These are phyloP conservation scores for Tylopilus sp. DNA, from an alignment of 768 basidiomycete genomes.

Conservation along the genomic window DNA sequence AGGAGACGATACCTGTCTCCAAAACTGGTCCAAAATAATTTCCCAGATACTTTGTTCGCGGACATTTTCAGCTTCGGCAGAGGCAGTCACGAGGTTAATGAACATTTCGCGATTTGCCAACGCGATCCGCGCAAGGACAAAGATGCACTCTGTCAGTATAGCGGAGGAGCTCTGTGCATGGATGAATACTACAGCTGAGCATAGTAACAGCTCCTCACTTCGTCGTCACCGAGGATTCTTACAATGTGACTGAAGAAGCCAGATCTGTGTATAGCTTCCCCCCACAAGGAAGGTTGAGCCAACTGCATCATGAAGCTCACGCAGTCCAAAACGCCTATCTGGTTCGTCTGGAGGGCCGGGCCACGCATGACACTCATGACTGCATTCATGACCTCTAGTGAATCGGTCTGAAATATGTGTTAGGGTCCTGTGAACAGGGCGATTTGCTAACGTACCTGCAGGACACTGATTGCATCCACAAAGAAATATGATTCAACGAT, in stretches of 20 bases:
- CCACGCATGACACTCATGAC: constrained; percentile 50
- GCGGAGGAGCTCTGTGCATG: constrained; percentile 26
- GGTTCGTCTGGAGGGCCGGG: constrained; percentile 48
- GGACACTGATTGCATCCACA: constrained; percentile 57
- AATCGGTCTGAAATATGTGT: constrained; percentile 42
- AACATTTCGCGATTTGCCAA: constrained; percentile 67
- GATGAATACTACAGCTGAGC: constrained; percentile 7
- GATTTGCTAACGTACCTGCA: constrained; percentile 50
- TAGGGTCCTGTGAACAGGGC: neutral
- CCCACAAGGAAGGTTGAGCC: constrained; percentile 65
- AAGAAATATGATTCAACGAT: constrained; percentile 79
- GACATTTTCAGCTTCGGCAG: constrained; percentile 44
- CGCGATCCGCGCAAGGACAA: constrained; percentile 70
- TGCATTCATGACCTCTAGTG: constrained; percentile 55
- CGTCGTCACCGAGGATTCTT: constrained; percentile 58
- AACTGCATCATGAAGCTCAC: constrained; percentile 62
- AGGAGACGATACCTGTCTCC: constrained; percentile 59
- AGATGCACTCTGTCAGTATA: constrained; percentile 64
- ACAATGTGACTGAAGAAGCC: constrained; percentile 68
- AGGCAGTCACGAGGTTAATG: constrained; percentile 63
- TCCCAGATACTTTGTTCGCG: constrained; percentile 60
- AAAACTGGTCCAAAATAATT: constrained; percentile 73
- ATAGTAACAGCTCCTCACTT: constrained; percentile 42
- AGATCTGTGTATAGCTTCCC: constrained; percentile 65
- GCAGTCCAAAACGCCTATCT: constrained; percentile 58